Conservation (phyloP, 139 green algal species). For the Diplosphaera chodatii region DNA sequence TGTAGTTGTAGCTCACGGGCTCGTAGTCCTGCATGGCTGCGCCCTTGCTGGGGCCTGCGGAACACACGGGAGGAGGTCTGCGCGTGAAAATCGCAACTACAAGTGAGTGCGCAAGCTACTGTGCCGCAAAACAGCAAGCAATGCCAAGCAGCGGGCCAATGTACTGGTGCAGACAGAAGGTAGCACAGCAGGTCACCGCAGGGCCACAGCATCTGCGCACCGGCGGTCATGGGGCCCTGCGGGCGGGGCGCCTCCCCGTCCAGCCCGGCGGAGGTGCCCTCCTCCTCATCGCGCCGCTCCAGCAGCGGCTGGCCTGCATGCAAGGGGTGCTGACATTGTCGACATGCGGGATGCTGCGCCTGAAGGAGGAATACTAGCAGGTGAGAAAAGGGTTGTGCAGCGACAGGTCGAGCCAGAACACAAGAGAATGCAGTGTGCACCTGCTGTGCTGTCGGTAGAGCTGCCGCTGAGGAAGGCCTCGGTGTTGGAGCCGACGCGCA, state of each 20-base stretch:
- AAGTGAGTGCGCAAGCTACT: too few relatives aligned
- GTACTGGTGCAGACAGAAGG: too few relatives aligned
- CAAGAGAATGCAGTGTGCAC: too few relatives aligned
- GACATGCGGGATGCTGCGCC: too few relatives aligned
- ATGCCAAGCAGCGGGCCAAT: too few relatives aligned
- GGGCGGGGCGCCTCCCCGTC: constrained; percentile 38
- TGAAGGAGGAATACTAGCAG: too few relatives aligned
- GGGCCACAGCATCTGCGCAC: background rate
- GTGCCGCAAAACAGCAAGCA: too few relatives aligned
- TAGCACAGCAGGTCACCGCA: too few relatives aligned
- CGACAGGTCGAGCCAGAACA: too few relatives aligned
- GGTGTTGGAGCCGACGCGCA: constrained; percentile 85
- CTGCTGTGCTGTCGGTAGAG: constrained; percentile 10
- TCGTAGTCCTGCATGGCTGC: background rate
- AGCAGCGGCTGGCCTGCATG: constrained; percentile 6
- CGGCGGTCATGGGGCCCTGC: background rate
- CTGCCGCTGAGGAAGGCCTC: constrained; percentile 40
- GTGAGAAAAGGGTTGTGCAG: too few relatives aligned
- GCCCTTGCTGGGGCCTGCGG: background rate
- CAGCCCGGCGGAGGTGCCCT: constrained; percentile 59
- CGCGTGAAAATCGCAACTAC: too few relatives aligned
- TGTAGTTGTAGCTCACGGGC: constrained; percentile 52
- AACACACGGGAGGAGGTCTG: background rate
- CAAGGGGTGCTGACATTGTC: too few relatives aligned
- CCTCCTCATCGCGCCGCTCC: constrained; percentile 14